Base-by-base conservation (phyloP, 257 asterid genomes). In the Rubia yunnanensis region DNA sequence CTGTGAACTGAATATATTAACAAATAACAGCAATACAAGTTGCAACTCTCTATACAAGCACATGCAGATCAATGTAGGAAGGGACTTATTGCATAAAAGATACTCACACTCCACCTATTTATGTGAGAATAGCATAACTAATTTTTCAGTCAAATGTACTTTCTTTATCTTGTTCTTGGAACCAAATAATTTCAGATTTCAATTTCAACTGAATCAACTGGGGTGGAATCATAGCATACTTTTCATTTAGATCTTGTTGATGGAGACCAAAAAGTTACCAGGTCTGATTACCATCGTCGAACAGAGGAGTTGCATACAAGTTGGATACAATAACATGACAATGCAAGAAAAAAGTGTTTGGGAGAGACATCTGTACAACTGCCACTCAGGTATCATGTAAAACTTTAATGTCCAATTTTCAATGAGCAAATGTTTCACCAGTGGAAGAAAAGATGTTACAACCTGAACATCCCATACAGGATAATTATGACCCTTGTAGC, bases 381-480 rank as follows among this genome's bases (percentile, higher is more conserved):
- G 28, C 23, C 7, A 20, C 23, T 22, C 46, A 2, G 65, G 17
- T 34, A 26, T 14, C 10, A 14, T 10, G 60, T 14, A 56, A 31
- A 27, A 56, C 32, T 62, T 27, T 0, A 18, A 18, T 35, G 17
- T 32, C 50, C 26, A 13, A 13, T 44, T 38, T 62, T 62, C 31
- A 38, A 38, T 7, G 11, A 24, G 55, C 50, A 55, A 30, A 20
- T n/a, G 27, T 53, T 39, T 60, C 6, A 26, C 38, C 11, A 26
- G 66, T 10, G 65, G 63, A 67, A 41, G 70, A 54, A 41, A 48
- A 57, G 11, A 66, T 41, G 36, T 55, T 60, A 22, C 67, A 68
- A 89, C 96, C 96, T 91, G 92, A 57, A 90, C 97, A 85, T 94
- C 99, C 99, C 99, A 94, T 58, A 94, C 97, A 24, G 99, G 99